phyloP scores from a whole-genome alignment of 169 alveolate species.

The Toxoplasma gondii region DNA sequence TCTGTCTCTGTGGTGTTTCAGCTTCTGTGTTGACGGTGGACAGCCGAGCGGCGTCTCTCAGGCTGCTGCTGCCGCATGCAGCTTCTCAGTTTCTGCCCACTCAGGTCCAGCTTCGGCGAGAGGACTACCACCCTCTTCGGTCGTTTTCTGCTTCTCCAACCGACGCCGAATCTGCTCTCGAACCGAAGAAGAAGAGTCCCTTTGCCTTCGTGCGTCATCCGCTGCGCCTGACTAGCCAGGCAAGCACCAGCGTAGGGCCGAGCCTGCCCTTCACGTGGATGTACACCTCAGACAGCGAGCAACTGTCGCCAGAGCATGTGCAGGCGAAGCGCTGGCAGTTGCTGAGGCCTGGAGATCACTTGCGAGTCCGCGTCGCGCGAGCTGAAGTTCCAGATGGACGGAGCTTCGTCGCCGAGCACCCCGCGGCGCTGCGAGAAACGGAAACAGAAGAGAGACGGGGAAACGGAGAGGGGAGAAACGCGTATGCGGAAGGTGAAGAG shows the following conservation, averaged over 20 bases:
- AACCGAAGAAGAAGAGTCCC: not conserved
- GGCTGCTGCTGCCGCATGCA: not conserved
- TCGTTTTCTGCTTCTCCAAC: not conserved
- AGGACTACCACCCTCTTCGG: not conserved
- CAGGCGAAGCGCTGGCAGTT: slow-evolving; percentile 3
- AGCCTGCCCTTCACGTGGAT: not conserved
- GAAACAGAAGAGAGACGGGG: not conserved
- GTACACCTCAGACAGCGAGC: not conserved
- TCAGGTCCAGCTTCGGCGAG: slow-evolving; percentile 9
- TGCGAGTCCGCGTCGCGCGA: not conserved
- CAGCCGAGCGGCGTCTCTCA: not conserved
- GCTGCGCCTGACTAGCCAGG: not conserved
- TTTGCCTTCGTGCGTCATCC: not conserved
- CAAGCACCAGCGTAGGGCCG: not conserved
- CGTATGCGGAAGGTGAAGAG: too few species aligned
- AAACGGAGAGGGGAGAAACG: not conserved
- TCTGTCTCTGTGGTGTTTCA: not conserved
- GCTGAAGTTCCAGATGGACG: not conserved
- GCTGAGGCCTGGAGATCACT: not conserved
- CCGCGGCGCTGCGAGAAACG: not conserved
- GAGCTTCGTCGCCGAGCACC: not conserved
- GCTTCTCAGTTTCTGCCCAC: not conserved
- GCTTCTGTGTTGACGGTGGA: not conserved
- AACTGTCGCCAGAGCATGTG: not conserved
- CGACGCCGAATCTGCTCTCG: not conserved